phyloP scores from a whole-genome alignment of 129 eudicot species.

The sunflower (Helianthus annuus) region HanXRQr2.0-SUNRISE NC_035439.2:77774265-77774764 shows the following conservation, averaged over 20 bases:
- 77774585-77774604: slow-evolving; percentile 6
- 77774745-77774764: slow-evolving; percentile 10
- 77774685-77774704: slow-evolving; percentile 11
- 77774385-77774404: too few species aligned
- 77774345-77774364: too few species aligned
- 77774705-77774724: slow-evolving; percentile 5
- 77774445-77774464: background rate
- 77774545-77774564: slow-evolving; percentile 10
- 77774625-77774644: slow-evolving; percentile 1
- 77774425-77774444: too few species aligned
- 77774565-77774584: slow-evolving; percentile 1
- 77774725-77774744: slow-evolving; percentile 5
- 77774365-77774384: too few species aligned
- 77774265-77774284: too few species aligned
- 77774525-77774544: background rate
- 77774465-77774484: too few species aligned
- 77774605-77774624: background rate
- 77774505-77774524: background rate
- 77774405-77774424: too few species aligned
- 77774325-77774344: too few species aligned
- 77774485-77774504: background rate
- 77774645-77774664: slow-evolving; percentile 16
- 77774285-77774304: too few species aligned
- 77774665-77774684: slow-evolving; percentile 22
- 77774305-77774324: too few species aligned